Percentiles rank a stretch among this genome's conserved stretches.
Evolutionary conservation across 177 flowering plant species (phyloP).

Genomic region (Telopea speciosissima): DNA sequence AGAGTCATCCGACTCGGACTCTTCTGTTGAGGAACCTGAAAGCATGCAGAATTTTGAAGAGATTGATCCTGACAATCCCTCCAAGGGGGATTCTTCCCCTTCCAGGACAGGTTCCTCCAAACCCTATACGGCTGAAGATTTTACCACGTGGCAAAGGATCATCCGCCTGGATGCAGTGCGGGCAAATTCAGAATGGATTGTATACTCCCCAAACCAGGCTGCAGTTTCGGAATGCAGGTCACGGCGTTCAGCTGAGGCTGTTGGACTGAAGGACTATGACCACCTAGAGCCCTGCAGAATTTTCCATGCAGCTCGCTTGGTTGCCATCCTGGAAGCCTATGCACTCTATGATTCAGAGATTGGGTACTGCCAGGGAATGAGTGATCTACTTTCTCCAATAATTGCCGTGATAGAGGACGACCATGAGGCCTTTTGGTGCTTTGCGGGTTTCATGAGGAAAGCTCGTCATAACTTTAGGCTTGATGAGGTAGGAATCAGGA

Average conservation of each 20-base stretch:
- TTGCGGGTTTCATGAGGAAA: slow-evolving; percentile 87
- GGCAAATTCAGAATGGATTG: slow-evolving; percentile 68
- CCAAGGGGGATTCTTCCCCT: slow-evolving; percentile 23
- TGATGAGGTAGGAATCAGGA: slow-evolving; percentile 80
- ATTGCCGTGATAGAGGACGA: slow-evolving; percentile 65
- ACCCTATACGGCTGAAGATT: slow-evolving; percentile 44
- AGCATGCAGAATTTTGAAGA: slow-evolving; percentile 25
- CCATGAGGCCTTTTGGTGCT: slow-evolving; percentile 94
- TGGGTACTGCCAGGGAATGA: slow-evolving; percentile 96
- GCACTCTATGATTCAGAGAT: slow-evolving; percentile 74
- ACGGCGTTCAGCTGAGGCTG: slow-evolving; percentile 37
- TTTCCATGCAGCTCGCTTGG: slow-evolving; percentile 80
- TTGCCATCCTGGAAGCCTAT: slow-evolving; percentile 84
- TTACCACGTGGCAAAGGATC: slow-evolving; percentile 76
- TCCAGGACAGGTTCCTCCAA: slow-evolving; percentile 15
- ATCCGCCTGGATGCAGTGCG: slow-evolving; percentile 86
- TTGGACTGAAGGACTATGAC: slow-evolving; percentile 67
- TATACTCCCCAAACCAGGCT: slow-evolving; percentile 48
- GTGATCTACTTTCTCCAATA: slow-evolving; percentile 79
- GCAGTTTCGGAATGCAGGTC: slow-evolving; percentile 41
- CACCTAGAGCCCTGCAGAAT: slow-evolving; percentile 63
- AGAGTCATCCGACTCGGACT: slow-evolving; percentile 30
- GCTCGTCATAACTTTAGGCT: slow-evolving; percentile 91
- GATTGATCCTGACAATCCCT: slow-evolving; percentile 14
- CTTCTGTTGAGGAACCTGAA: slow-evolving; percentile 31